Base-by-base conservation (phyloP, 805 yeast species). In the Wickerhamomyces bisporus region DNA sequence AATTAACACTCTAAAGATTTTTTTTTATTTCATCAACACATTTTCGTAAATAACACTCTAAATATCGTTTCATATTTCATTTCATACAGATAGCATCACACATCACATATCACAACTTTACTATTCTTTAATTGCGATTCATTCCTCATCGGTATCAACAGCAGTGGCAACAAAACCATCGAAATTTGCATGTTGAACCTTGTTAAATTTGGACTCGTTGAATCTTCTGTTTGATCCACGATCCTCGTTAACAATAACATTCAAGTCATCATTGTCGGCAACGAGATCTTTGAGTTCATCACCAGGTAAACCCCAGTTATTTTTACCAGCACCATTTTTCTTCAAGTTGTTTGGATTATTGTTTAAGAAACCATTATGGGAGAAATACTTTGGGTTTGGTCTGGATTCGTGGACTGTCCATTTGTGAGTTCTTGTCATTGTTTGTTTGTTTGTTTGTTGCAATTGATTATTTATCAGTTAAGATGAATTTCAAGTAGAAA, bases 281-380 rank as follows among this genome's bases (percentile, higher is more conserved):
- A 75, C 70, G 44, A 84, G 58, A 44, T 78, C 85, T 33, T 76
- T 75, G 36, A 81, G 57, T 52, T 86, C 95, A 50, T 85, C 95
- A 23, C 88, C 91, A 8, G 78, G 72, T 42, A 69, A 65, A 31
- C 97, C 97, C 95, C 96, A 86, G 55, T 87, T 87, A 48, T 80
- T 81, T 51, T 77, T 79, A 33, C 97, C 97, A 25, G 81, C 82
- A 35, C 97, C 97, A 41, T 73, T 72, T 58, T 85, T 86, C 74
- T 86, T 86, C 40, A 83, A 75, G 52, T 77, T 75, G 55, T 77
- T 79, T 39, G 96, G 95, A 45, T 81, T 77, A 38, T 77, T 71
- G 50, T 82, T 79, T 43, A 61, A 60, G 53, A 73, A 72, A 15
- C 95, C 95, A 52, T 75, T 74, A 57, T 82, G 89, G 40, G 89